Base-by-base conservation (phyloP, 176 grass and related monocot genomes). In the Lolium multiflorum region DNA sequence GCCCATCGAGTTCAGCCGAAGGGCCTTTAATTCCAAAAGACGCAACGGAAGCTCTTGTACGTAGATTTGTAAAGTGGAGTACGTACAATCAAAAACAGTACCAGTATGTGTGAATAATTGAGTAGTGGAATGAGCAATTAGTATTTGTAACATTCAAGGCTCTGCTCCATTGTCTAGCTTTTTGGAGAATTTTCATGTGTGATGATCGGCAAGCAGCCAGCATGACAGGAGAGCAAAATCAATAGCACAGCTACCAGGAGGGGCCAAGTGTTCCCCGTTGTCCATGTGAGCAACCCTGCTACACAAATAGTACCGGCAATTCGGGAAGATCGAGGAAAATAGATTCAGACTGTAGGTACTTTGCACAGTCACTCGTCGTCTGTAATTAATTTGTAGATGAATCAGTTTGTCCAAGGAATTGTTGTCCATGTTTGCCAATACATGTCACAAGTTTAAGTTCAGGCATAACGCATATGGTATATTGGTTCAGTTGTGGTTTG, bases 111-210 rank as follows among this genome's bases (percentile, higher is more conserved):
- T 11, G 10, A 80, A 86, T 78, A 71, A 78, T 86, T 46, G 28
- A 72, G 52, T 52, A 74, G 71, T 1, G 58, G 69, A 74, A 76
- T 57, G 68, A 6, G 37, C 59, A 46, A 57, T 56, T 25, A 41
- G 51, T 25, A 31, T 87, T 78, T 35, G 79, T 63, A 55, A 18
- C 35, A 83, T 74, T 89, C 60, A 56, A 69, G 60, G n/a, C 59
- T 49, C 54, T 84, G 71, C 58, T 39, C 0, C 9, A 76, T 39
- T 76, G 82, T 76, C 57, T 38, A 24, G 43, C 9, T 76, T 43
- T 59, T 17, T 14, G 20, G 50, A 59, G 39, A 76, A 49, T 35
- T 35, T 16, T n/a, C 78, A 77, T 70, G 52, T 77, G 88, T 26
- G 61, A 71, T 77, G 28, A 41, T 86, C 71, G 61, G 77, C 71